A percentile compares a stretch with the other conserved stretches of the same genome.
phyloP scores from a whole-genome alignment of 768 basidiomycete genomes.

The Lyophyllum shimeji region DNA sequence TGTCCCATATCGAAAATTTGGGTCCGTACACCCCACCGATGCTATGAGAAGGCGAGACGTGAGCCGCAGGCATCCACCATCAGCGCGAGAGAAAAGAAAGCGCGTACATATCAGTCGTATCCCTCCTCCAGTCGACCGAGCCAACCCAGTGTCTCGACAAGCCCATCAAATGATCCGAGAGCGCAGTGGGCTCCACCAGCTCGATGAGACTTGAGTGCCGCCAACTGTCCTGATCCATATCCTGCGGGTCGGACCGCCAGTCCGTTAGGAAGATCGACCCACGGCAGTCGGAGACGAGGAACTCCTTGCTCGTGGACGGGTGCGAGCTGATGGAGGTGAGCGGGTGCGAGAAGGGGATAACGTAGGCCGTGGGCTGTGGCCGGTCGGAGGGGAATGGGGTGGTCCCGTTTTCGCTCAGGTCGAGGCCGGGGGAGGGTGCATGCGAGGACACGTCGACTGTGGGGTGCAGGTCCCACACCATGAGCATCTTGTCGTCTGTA shows the following conservation, averaged over 20 bases:
- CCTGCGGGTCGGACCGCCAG: constrained; percentile 74
- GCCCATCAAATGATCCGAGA: constrained; percentile 53
- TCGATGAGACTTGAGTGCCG: constrained; percentile 67
- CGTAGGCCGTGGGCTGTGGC: constrained; percentile 76
- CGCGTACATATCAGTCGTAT: constrained; percentile 66
- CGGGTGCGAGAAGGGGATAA: constrained; percentile 72
- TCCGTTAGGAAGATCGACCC: constrained; percentile 80
- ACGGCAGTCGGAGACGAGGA: constrained; percentile 73
- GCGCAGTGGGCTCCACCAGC: constrained; percentile 66
- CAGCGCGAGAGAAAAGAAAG: constrained; percentile 2
- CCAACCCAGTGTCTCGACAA: constrained; percentile 47
- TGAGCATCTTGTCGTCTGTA: background rate
- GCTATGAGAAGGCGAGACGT: constrained; percentile 34
- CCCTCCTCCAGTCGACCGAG: constrained; percentile 68
- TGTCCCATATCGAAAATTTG: constrained; percentile 77
- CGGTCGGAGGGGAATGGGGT: constrained; percentile 37
- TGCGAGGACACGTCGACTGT: constrained; percentile 41
- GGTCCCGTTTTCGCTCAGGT: constrained; percentile 9
- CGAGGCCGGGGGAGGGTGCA: constrained; percentile 26
- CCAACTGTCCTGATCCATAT: constrained; percentile 50
- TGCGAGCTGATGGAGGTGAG: constrained; percentile 69
- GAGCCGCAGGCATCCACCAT: too few relatives aligned
- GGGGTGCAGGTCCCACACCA: constrained; percentile 68
- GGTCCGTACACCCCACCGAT: constrained; percentile 75
- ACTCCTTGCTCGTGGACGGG: constrained; percentile 71